These are phyloP conservation scores for Diaporthe ilicicola DNA, from an alignment of 2,329 filamentous ascomycete species.

Conservation along the genomic window DNA sequence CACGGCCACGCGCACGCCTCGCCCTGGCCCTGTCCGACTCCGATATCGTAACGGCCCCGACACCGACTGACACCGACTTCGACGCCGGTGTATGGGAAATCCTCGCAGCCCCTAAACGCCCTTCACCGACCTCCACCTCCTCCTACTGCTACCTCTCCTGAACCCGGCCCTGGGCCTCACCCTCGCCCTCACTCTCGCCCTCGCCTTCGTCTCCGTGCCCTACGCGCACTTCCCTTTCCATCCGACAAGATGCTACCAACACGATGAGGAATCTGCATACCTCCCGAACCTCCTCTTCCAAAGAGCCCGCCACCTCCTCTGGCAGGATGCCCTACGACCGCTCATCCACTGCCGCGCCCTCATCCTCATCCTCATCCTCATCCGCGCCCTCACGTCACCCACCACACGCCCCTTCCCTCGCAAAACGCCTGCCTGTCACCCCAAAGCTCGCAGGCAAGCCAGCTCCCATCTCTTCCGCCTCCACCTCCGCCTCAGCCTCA, in stretches of 20 bases:
- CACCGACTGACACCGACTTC: neutral
- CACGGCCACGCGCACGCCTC: too few relatives aligned
- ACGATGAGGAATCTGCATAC: constrained; percentile 38
- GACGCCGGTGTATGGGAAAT: neutral
- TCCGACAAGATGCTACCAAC: constrained; percentile 38
- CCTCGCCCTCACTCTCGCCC: neutral
- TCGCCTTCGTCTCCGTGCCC: neutral
- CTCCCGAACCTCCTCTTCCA: constrained; percentile 31
- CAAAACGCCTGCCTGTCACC: constrained; percentile 62
- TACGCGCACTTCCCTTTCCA: neutral
- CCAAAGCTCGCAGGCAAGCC: constrained; percentile 56
- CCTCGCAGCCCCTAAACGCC: constrained; percentile 6
- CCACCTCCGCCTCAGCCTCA: constrained; percentile 46
- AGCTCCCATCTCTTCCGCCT: constrained; percentile 34
- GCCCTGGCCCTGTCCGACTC: neutral
- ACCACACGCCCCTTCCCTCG: constrained; percentile 74
- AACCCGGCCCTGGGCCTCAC: neutral
- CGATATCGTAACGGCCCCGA: neutral
- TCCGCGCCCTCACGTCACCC: constrained; percentile 51
- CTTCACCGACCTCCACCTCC: neutral
- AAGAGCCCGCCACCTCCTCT: constrained; percentile 27
- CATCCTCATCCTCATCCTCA: constrained; percentile 55
- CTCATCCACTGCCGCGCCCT: constrained; percentile 53
- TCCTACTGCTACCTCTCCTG: neutral
- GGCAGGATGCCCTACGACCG: constrained; percentile 33